These are phyloP conservation scores for Corynascus novoguineensis DNA, from an alignment of 495 filamentous ascomycete genomes.

Conservation along the genomic window DNA sequence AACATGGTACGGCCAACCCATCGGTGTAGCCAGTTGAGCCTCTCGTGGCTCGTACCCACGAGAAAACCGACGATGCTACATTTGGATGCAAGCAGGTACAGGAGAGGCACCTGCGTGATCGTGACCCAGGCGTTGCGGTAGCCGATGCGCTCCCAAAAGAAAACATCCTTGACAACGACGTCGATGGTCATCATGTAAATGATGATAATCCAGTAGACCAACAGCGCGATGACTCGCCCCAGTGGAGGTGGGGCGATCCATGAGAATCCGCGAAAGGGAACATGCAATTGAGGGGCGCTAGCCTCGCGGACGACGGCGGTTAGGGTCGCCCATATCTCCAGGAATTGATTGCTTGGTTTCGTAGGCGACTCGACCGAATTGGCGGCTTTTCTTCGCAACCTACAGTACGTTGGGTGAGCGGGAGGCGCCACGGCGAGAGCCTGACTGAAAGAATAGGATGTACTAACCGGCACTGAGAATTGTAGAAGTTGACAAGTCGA, in stretches of 20 bases:
- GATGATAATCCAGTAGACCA: slow-evolving; percentile 53
- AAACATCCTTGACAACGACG: slow-evolving; percentile 37
- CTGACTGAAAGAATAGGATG: neutral
- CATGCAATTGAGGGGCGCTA: slow-evolving; percentile 56
- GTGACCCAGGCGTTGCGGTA: slow-evolving; percentile 73
- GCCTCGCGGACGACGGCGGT: slow-evolving; percentile 65
- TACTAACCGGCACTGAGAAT: slow-evolving; percentile 32
- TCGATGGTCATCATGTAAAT: slow-evolving; percentile 52
- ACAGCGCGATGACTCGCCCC: slow-evolving; percentile 49
- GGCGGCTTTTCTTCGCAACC: slow-evolving; percentile 34
- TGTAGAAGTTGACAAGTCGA: slow-evolving; percentile 37
- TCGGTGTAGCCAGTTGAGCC: slow-evolving; percentile 79
- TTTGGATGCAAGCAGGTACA: slow-evolving; percentile 76
- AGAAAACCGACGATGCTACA: slow-evolving; percentile 66
- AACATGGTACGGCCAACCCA: slow-evolving; percentile 74
- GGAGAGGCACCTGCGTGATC: slow-evolving; percentile 72
- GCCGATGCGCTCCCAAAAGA: slow-evolving; percentile 64
- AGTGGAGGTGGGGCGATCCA: slow-evolving; percentile 53
- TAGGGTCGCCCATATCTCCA: slow-evolving; percentile 56
- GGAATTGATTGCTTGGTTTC: slow-evolving; percentile 55
- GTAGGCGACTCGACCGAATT: slow-evolving; percentile 51
- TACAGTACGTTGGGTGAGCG: slow-evolving; percentile 17
- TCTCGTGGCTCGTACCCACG: slow-evolving; percentile 64
- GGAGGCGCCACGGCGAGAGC: neutral
- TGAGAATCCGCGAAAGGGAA: slow-evolving; percentile 44